Percentiles rank a stretch among this genome's conserved stretches.
These are phyloP conservation scores for Nelumbo lutea DNA, from an alignment of 164 flowering plant species.

Conservation along the genomic window DNA sequence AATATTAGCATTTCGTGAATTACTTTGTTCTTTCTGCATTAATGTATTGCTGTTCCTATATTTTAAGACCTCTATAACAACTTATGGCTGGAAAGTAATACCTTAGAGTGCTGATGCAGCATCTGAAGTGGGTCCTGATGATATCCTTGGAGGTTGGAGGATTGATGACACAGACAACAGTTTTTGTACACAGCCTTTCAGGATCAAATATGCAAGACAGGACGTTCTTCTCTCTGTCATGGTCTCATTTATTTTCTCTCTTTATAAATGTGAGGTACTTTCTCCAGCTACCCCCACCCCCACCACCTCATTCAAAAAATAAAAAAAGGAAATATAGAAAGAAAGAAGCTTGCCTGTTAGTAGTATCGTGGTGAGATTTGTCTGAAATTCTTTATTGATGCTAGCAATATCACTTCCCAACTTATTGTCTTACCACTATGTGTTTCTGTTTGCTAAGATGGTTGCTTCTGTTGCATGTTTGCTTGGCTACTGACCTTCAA, in stretches of 20 bases:
- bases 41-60: background rate
- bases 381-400: background rate
- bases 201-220: slow-evolving; percentile 95
- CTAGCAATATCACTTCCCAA: background rate
- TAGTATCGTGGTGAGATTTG: background rate
- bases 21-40: background rate
- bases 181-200: slow-evolving; percentile 89
- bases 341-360: background rate
- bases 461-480: slow-evolving; percentile 3
- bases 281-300: no score
- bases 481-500: slow-evolving; percentile 13
- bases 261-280: slow-evolving; percentile 53
- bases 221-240: slow-evolving; percentile 81
- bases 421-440: background rate
- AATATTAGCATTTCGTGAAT: background rate
- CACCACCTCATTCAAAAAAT: no score
- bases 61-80: background rate
- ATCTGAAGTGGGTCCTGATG: slow-evolving; percentile 64
- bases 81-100: slow-evolving; percentile 7
- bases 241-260: slow-evolving; percentile 77
- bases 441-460: background rate
- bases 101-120: slow-evolving; percentile 44
- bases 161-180: slow-evolving; percentile 90
- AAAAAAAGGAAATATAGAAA: no score
- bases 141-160: slow-evolving; percentile 70